Evolutionary conservation across 805 yeast genomes (phyloP).

Genomic region (Candida saitoana): DNA sequence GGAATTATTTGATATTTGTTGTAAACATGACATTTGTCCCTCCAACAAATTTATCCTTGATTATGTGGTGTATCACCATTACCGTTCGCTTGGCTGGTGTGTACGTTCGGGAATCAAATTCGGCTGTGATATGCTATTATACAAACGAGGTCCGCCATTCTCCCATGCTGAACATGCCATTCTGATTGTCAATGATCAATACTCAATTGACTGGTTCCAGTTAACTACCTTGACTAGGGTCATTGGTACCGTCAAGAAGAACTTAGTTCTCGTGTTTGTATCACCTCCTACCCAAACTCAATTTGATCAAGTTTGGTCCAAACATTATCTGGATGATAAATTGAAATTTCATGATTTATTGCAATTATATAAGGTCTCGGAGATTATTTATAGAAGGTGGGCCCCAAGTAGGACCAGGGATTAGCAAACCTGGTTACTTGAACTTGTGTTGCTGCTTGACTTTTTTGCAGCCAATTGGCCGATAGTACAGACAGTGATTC

Average conservation of each 20-base stretch:
- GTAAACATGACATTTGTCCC: conserved; percentile 8
- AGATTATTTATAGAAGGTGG: conserved; percentile 77
- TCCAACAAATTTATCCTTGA: conserved; percentile 43
- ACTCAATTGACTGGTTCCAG: conserved; percentile 51
- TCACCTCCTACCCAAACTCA: conserved; percentile 43
- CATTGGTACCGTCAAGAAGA: conserved; percentile 81
- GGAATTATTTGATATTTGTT: conserved; percentile 25
- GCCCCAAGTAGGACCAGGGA: conserved; percentile 81
- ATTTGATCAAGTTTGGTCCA: conserved; percentile 19
- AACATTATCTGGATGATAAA: conserved; percentile 13
- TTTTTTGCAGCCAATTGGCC: too few species aligned
- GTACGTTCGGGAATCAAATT: conserved; percentile 88
- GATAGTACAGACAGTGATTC: neutral
- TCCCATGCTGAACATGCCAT: conserved; percentile 88
- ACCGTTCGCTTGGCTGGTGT: conserved; percentile 90
- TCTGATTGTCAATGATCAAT: conserved; percentile 33
- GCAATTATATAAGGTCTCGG: conserved; percentile 50
- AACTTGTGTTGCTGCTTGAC: too few species aligned
- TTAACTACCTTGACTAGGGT: conserved; percentile 71
- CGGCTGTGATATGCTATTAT: conserved; percentile 80
- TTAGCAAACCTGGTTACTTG: too few species aligned
- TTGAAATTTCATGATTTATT: conserved; percentile 28
- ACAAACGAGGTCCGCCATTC: conserved; percentile 91
- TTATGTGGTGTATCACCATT: conserved; percentile 81
- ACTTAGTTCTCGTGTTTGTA: conserved; percentile 65